These are phyloP conservation scores for Diplocarpon mali DNA, from an alignment of 2,329 filamentous ascomycete genomes.

Conservation along the genomic window DNA sequence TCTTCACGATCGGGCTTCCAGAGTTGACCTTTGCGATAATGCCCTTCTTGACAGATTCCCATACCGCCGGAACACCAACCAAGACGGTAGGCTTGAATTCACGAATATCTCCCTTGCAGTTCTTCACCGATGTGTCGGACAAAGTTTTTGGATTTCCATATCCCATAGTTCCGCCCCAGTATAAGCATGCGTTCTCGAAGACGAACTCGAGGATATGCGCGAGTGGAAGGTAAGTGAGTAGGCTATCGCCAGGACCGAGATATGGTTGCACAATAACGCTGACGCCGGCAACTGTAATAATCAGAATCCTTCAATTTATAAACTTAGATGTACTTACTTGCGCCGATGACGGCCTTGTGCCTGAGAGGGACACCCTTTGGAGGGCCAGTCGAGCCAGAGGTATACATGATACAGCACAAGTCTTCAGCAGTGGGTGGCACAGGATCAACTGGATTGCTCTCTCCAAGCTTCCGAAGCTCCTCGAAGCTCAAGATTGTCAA, in stretches of 20 bases:
- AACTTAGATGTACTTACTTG: slow-evolving; percentile 61
- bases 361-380: slow-evolving; percentile 84
- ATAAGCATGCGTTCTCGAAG: slow-evolving; percentile 83
- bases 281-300: slow-evolving; percentile 59
- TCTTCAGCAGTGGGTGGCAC: slow-evolving; percentile 64
- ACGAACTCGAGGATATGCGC: slow-evolving; percentile 96
- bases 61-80: slow-evolving; percentile 90
- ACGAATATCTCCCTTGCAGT: slow-evolving; percentile 88
- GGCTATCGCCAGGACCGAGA: slow-evolving; percentile 64
- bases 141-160: slow-evolving; percentile 88
- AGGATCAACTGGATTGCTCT: slow-evolving; percentile 56
- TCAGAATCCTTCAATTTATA: slow-evolving; percentile 30
- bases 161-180: slow-evolving; percentile 83
- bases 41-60: slow-evolving; percentile 96
- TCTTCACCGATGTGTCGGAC: slow-evolving; percentile 73
- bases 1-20: slow-evolving; percentile 57
- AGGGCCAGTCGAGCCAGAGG: slow-evolving; percentile 78
- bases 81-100: slow-evolving; percentile 84
- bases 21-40: slow-evolving; percentile 60
- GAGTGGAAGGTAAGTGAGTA: slow-evolving; percentile 86
- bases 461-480: slow-evolving; percentile 38
- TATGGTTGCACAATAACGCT: slow-evolving; percentile 66
- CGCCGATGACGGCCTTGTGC: slow-evolving; percentile 74
- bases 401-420: slow-evolving; percentile 76
- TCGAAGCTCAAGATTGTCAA: slow-evolving; percentile 44